Percentiles rank a stretch among this genome's conserved stretches.
phyloP scores from a whole-genome alignment of 345 rosid genomes.

The Euphorbia tirucalli region DNA sequence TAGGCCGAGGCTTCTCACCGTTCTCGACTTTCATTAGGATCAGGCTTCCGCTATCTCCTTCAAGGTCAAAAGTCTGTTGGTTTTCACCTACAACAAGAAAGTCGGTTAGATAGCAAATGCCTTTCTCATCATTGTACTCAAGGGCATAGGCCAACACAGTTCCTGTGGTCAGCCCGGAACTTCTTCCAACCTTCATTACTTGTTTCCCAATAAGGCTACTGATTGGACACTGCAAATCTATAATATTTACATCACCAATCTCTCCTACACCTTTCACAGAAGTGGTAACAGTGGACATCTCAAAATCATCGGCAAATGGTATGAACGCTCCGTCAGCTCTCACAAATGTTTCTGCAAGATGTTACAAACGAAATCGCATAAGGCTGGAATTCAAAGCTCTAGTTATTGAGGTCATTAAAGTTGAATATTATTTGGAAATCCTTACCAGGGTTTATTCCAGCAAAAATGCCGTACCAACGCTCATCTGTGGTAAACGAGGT shows the following conservation, averaged over 20 bases:
- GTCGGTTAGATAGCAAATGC: conserved; percentile 94
- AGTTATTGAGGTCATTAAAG: neutral
- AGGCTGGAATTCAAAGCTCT: conserved; percentile 7
- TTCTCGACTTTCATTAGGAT: conserved; percentile 67
- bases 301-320: conserved; percentile 85
- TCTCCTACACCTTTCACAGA: conserved; percentile 89
- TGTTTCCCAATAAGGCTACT: conserved; percentile 80
- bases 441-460: conserved; percentile 93
- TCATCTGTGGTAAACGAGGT: conserved; percentile 95
- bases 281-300: conserved; percentile 67
- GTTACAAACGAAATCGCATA: conserved; percentile 17
- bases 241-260: conserved; percentile 66
- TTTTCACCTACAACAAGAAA: conserved; percentile 96
- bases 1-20: conserved; percentile 66
- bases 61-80: conserved; percentile 92
- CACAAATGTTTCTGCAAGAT: conserved; percentile 82
- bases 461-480: conserved; percentile 94
- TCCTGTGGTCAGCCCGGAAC: conserved; percentile 91
- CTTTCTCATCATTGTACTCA: conserved; percentile 94
- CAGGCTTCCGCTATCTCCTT: conserved; percentile 98
- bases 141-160: conserved; percentile 83
- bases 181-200: conserved; percentile 92
- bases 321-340: conserved; percentile 97
- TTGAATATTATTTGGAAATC: conserved; percentile 17
- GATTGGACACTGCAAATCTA: conserved; percentile 82